phyloP scores from a whole-genome alignment of 2,329 filamentous ascomycete genomes.

The Truncatella angustata region DNA sequence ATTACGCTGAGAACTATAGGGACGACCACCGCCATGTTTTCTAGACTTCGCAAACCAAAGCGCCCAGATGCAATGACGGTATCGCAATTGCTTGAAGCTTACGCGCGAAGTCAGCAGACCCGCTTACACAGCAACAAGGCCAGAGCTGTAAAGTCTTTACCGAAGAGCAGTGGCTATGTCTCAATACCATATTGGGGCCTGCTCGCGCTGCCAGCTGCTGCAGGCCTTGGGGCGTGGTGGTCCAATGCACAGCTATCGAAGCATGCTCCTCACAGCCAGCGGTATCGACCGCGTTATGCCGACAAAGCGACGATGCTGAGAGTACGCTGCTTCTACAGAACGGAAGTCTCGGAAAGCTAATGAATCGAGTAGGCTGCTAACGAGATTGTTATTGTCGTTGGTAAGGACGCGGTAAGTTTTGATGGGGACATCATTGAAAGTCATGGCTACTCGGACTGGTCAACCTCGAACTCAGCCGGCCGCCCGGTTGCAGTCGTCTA shows the following conservation, averaged over 20 bases:
- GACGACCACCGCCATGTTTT: too few relatives aligned
- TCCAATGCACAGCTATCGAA: not conserved
- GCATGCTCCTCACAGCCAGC: not conserved
- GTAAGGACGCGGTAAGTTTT: conserved; percentile 59
- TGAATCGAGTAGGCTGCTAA: conserved; percentile 44
- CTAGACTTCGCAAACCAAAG: too few relatives aligned
- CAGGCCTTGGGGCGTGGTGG: too few relatives aligned
- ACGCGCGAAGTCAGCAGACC: too few relatives aligned
- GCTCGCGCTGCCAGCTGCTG: too few relatives aligned
- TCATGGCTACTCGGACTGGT: conserved; percentile 72
- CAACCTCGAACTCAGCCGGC: conserved; percentile 61
- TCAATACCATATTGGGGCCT: too few relatives aligned
- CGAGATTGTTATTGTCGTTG: conserved; percentile 51
- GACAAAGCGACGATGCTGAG: not conserved
- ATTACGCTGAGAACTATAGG: too few relatives aligned
- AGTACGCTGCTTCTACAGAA: not conserved
- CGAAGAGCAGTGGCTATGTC: too few relatives aligned
- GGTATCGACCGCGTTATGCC: not conserved
- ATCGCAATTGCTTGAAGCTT: too few relatives aligned
- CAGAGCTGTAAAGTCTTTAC: too few relatives aligned
- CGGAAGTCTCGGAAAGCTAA: not conserved
- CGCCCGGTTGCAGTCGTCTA: conserved; percentile 65
- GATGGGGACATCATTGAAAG: conserved; percentile 62
- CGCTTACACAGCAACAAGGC: too few relatives aligned
- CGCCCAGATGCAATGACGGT: too few relatives aligned